These are phyloP conservation scores for Cadophora sp. DNA, from an alignment of 2,329 filamentous ascomycete genomes.

Conservation along the genomic window DNA sequence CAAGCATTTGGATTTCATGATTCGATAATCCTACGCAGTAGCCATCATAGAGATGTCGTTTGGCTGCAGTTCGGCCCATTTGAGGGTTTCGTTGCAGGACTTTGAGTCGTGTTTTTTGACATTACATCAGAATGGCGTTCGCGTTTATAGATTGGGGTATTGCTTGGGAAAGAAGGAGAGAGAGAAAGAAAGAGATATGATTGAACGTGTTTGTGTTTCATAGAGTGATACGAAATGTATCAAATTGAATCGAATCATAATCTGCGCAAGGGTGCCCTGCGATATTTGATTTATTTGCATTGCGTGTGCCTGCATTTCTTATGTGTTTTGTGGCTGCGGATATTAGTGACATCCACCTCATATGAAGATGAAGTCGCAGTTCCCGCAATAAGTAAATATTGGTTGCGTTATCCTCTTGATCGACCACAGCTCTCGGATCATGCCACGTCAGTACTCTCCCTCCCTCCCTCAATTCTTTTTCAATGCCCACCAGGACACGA, in stretches of 20 bases:
- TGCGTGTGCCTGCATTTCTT: neutral
- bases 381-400: too few relatives aligned
- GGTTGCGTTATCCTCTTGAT: too few relatives aligned
- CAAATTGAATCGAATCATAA: neutral
- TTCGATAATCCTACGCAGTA: neutral
- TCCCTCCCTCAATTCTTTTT: too few relatives aligned
- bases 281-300: neutral
- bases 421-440: too few relatives aligned
- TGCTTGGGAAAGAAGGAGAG: conserved; percentile 10
- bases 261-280: neutral
- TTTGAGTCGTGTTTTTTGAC: neutral
- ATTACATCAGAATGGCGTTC: conserved; percentile 27
- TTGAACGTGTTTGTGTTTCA: neutral
- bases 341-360: too few relatives aligned
- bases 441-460: too few relatives aligned
- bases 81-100: conserved; percentile 3
- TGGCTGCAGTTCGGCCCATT: neutral
- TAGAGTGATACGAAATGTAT: neutral
- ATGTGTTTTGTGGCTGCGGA: too few relatives aligned
- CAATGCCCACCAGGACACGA: neutral
- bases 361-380: too few relatives aligned
- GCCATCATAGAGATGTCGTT: conserved; percentile 9
- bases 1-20: conserved; percentile 29
- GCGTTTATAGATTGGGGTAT: conserved; percentile 26
- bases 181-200: neutral